Conservation (phyloP, 805 yeast genomes). For the Suhomyces faveliae region DNA sequence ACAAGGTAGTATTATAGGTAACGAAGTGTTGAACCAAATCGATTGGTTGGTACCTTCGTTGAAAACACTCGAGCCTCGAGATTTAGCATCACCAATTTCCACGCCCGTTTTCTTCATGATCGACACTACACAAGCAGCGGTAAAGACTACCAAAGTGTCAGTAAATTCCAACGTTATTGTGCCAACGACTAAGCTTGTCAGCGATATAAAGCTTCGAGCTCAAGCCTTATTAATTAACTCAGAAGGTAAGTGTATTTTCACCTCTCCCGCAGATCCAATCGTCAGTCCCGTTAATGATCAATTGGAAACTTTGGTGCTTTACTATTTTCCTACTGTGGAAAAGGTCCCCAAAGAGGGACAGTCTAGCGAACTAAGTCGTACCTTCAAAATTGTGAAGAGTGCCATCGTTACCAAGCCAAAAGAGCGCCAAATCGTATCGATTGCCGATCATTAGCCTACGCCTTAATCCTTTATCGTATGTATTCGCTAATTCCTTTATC, state of each 20-base stretch:
- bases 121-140: not conserved
- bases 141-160: not conserved
- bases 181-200: constrained; percentile 50
- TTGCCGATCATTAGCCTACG: not conserved
- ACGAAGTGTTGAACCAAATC: constrained; percentile 51
- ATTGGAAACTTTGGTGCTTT: constrained; percentile 45
- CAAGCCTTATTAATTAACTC: constrained; percentile 27
- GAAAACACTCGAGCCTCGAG: constrained; percentile 52
- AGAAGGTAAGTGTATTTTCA: constrained; percentile 58
- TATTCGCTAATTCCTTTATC: not conserved
- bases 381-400: constrained; percentile 35
- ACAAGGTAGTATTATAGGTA: constrained; percentile 53
- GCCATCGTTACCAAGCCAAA: not conserved
- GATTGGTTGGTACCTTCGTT: constrained; percentile 61
- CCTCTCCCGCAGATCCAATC: constrained; percentile 62
- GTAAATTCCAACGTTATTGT: constrained; percentile 20
- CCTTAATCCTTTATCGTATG: not conserved
- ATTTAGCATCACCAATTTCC: constrained; percentile 10
- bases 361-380: constrained; percentile 58
- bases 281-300: constrained; percentile 60
- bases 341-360: constrained; percentile 42
- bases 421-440: constrained; percentile 1
- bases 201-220: constrained; percentile 49
- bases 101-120: not conserved
- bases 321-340: constrained; percentile 47